phyloP scores from a whole-genome alignment of 495 filamentous ascomycete genomes.

The Baudoinia panamericana region DNA sequence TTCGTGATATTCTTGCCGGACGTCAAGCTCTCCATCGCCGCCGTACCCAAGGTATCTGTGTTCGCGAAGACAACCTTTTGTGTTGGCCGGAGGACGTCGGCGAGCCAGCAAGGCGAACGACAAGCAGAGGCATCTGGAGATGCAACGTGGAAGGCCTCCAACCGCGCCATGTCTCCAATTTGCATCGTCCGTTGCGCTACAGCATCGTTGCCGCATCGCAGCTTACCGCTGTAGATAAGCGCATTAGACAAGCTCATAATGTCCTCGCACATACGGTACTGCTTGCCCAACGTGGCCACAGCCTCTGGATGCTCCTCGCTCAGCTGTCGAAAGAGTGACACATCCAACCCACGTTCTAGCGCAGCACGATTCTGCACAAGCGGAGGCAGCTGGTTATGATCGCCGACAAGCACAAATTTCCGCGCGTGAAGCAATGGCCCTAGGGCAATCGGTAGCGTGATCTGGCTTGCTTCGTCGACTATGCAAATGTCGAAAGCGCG shows the following conservation, averaged over 20 bases:
- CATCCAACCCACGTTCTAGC: slow-evolving; percentile 70
- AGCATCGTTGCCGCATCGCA: slow-evolving; percentile 74
- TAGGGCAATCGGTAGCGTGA: slow-evolving; percentile 85
- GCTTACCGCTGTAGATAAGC: slow-evolving; percentile 75
- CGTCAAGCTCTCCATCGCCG: slow-evolving; percentile 44
- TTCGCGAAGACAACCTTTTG: slow-evolving; percentile 74
- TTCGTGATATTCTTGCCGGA: slow-evolving; percentile 80
- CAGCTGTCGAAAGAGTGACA: slow-evolving; percentile 84
- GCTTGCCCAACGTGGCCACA: slow-evolving; percentile 81
- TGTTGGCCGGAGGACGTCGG: slow-evolving; percentile 53
- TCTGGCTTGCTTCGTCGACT: slow-evolving; percentile 94
- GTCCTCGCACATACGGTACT: slow-evolving; percentile 96
- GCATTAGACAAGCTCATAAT: slow-evolving; percentile 89
- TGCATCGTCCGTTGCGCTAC: slow-evolving; percentile 52
- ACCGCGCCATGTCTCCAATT: slow-evolving; percentile 43
- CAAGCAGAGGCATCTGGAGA: slow-evolving; percentile 34
- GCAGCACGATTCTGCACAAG: slow-evolving; percentile 87
- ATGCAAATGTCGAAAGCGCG: slow-evolving; percentile 96
- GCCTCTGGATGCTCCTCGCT: slow-evolving; percentile 76
- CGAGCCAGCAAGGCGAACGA: slow-evolving; percentile 63
- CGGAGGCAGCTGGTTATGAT: slow-evolving; percentile 90
- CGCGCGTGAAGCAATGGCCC: slow-evolving; percentile 86
- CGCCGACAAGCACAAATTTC: slow-evolving; percentile 90
- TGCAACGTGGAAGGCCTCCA: slow-evolving; percentile 30
- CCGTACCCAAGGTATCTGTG: slow-evolving; percentile 58